Evolutionary conservation across 2,329 filamentous ascomycete species (phyloP).

Genomic region (Cadophora gregata): DNA sequence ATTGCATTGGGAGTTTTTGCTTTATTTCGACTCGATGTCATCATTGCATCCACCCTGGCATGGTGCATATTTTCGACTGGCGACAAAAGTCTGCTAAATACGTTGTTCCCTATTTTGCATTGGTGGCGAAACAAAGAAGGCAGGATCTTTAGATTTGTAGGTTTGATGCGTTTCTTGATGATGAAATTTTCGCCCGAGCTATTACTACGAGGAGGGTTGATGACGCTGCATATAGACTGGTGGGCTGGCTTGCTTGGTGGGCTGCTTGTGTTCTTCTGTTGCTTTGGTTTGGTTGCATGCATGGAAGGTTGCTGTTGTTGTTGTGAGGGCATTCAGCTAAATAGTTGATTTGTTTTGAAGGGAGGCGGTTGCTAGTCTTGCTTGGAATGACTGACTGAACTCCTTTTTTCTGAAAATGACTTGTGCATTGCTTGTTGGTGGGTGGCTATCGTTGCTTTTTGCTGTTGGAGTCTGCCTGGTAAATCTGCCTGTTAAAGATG

Average conservation of each 20-base stretch:
- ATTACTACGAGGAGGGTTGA: slow-evolving; percentile 3
- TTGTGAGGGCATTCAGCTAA: slow-evolving; percentile 4
- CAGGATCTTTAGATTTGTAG: neutral
- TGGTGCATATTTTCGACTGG: slow-evolving; percentile 14
- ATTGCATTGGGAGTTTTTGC: slow-evolving; percentile 38
- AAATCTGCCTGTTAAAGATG: slow-evolving; percentile 5
- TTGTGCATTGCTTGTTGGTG: slow-evolving; percentile 9
- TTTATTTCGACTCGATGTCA: slow-evolving; percentile 18
- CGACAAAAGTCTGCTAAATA: neutral
- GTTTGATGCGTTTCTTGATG: neutral
- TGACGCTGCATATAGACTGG: slow-evolving; percentile 19
- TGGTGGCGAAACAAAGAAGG: slow-evolving; percentile 16
- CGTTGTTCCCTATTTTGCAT: slow-evolving; percentile 15
- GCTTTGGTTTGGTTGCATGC: slow-evolving; percentile 8
- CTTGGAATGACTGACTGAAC: neutral
- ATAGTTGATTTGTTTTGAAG: neutral
- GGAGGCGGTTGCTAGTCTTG: slow-evolving; percentile 1
- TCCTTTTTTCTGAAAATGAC: neutral
- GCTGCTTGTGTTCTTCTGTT: neutral
- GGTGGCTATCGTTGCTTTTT: neutral
- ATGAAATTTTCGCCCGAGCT: neutral
- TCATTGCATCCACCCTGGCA: neutral
- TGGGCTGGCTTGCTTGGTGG: neutral
- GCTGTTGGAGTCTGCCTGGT: slow-evolving; percentile 9
- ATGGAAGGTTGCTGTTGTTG: slow-evolving; percentile 7